Evolutionary conservation across 331 rosid genomes (phyloP).

Genomic region (Arachis monticola): DNA sequence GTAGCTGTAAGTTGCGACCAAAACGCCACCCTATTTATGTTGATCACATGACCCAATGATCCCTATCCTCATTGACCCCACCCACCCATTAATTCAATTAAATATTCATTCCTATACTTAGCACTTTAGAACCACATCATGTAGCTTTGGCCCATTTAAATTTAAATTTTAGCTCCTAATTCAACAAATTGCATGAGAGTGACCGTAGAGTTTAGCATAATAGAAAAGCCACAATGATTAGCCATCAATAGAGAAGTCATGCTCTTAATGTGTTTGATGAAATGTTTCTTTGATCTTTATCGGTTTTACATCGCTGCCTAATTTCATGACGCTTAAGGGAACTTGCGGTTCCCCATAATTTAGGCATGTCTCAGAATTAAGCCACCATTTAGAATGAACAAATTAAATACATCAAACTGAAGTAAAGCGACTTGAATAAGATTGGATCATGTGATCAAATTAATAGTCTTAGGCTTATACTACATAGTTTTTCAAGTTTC

Average conservation of each 20-base stretch:
- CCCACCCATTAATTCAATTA: constrained; percentile 17
- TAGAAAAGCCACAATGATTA: constrained; percentile 39
- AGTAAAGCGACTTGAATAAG: not conserved
- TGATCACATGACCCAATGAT: constrained; percentile 33
- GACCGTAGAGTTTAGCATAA: constrained; percentile 25
- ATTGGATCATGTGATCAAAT: not conserved
- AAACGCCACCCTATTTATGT: constrained; percentile 40
- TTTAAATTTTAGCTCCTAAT: constrained; percentile 27
- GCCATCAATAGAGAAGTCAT: constrained; percentile 20
- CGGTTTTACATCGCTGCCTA: not conserved
- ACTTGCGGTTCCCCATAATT: not conserved
- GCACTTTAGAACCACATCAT: not conserved
- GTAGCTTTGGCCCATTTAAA: not conserved
- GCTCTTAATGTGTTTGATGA: constrained; percentile 2
- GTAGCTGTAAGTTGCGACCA: constrained; percentile 25
- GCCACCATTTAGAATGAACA: not conserved
- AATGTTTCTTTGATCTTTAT: not conserved
- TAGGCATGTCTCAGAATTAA: not conserved
- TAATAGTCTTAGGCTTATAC: not conserved
- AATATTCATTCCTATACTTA: constrained; percentile 4
- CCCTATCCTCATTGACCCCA: constrained; percentile 20
- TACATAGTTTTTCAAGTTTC: no score
- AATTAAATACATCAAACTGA: not conserved
- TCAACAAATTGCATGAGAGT: constrained; percentile 24
- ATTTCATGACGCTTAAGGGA: constrained; percentile 5